Base-by-base conservation (phyloP, 192 early-diverging fungal genomes). In the Umbelopsis sp. region DNA sequence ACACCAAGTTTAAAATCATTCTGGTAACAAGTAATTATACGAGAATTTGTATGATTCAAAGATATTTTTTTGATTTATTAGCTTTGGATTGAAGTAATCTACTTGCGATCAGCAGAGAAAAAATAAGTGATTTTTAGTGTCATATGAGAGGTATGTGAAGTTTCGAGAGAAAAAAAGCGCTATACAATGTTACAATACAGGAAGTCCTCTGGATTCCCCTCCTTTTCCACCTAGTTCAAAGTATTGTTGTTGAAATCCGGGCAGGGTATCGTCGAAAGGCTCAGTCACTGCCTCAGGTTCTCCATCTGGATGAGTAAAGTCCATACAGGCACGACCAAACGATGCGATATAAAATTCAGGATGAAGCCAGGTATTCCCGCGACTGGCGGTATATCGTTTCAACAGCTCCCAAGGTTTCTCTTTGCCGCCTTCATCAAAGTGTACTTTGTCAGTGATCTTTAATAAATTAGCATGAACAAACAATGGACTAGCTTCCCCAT, bases 391-490 rank as follows among this genome's bases (percentile, higher is more conserved):
- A 18, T 73, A 78, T 50, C 51, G 47, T 11, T 78, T 78, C 5
- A 68, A 20, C 8, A 49, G 12, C 6, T 61, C 22, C 71, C 71
- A 78, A 23, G 72, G 71, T 11, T 37, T 13, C 20, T 76, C 75
- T 18, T 50, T 47, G 0, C 45, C 67, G 1, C 53, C 65, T 45
- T 52, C 30, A 13, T 67, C 15, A 47, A 77, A 76, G 25, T 72
- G 23, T 0, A 15, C 21, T 23, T 64, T 72, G 27, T 71, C 66
- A 8, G 76, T 78, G 4, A 74, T 66, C 37, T 78, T 78, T 10
- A 78, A 49, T n/a, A 78, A 53, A 33, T 78, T 78, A 18, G 76
- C 68, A 46, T 78, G 76, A n/a, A 78, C 46, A 68, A 78, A 78
- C 18, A 78, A 35, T 15, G 68, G 72, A 21, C 49, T 46, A 13